Conservation (phyloP, 768 basidiomycete genomes). For the Boletellus ananiceps region DNA sequence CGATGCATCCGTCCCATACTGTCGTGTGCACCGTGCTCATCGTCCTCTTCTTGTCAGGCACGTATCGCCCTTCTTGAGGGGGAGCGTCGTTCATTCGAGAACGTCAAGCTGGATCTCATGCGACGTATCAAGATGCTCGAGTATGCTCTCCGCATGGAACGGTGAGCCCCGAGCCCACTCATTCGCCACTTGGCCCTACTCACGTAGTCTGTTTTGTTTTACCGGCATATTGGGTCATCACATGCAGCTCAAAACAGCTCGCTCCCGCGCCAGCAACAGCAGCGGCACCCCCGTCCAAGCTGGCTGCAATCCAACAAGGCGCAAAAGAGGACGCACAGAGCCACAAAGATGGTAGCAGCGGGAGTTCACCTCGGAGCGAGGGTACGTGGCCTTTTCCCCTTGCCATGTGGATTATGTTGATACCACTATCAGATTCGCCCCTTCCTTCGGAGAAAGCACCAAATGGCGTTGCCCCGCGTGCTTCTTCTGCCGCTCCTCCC, state of each 20-base stretch:
- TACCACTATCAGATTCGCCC: slow-evolving; percentile 55
- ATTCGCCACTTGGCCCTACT: slow-evolving; percentile 2
- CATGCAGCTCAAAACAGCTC: slow-evolving; percentile 73
- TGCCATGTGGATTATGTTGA: slow-evolving; percentile 2
- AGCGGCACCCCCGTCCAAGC: slow-evolving; percentile 61
- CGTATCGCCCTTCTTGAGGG: slow-evolving; percentile 97
- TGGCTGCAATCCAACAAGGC: slow-evolving; percentile 53
- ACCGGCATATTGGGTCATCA: background rate
- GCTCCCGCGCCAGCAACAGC: slow-evolving; percentile 47
- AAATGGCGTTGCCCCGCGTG: slow-evolving; percentile 56
- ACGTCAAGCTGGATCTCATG: slow-evolving; percentile 92
- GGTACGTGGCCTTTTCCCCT: slow-evolving; percentile 39
- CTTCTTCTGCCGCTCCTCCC: slow-evolving; percentile 46
- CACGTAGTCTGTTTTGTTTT: slow-evolving; percentile 19
- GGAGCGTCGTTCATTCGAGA: slow-evolving; percentile 94
- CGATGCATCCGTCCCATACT: background rate
- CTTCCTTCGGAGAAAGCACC: slow-evolving; percentile 63
- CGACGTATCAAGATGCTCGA: slow-evolving; percentile 99
- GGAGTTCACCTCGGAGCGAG: slow-evolving; percentile 83
- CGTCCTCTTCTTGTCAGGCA: slow-evolving; percentile 49
- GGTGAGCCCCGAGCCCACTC: slow-evolving; percentile 48
- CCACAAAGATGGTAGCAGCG: slow-evolving; percentile 75
- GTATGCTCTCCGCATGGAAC: slow-evolving; percentile 92
- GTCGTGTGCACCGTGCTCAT: slow-evolving; percentile 5
- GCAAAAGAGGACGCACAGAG: slow-evolving; percentile 71